Base-by-base conservation (phyloP, 148 eudicot genomes). In the Chenopodium formosanum region DNA sequence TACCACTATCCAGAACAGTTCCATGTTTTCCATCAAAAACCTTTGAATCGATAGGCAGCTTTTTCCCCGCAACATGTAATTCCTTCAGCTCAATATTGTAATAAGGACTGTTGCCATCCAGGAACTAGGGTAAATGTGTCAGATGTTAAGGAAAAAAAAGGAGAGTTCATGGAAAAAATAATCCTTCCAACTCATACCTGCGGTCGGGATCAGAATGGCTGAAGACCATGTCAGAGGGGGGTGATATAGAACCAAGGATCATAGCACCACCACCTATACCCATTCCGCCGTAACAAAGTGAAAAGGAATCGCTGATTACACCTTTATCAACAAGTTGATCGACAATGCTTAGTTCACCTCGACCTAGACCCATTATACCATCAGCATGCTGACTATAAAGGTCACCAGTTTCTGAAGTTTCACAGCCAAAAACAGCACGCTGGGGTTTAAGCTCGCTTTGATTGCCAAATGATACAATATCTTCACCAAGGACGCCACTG, bases 341-440 rank as follows among this genome's bases (percentile, higher is more conserved):
- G 75, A 94, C 94, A 82, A 96, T 87, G 89, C 99, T 94, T 46
- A 94, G 87, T 79, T 92, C 98, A 67, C 98, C 95, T 69, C 94
- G 94, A 70, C 98, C 98, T 86, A 96, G 82, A 77, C 99, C 98
- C 98, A 96, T 94, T 79, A 96, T 94, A 75, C 99, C 99, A 91
- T 96, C 99, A 87, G 98, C 98, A 86, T 90, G 94, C 80, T 96
- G 98, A 85, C 88, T 94, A 70, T 87, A 96, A 31, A 96, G 91
- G 78, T 91, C 94, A 29, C 99, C 99, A 22, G 98, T 96, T 89
- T 96, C 99, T 75, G 86, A 79, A 89, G 86, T 92, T 86, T 96
- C 99, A 84, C 99, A 96, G 34, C 99, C 99, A 86, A 96, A 94
- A 81, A 89, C 84, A 48, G 93, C 97, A 84, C 92, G 94, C 83